These are phyloP conservation scores for Schizosaccharomyces octosporus DNA, from an alignment of 805 yeast genomes.

Conservation along the genomic window DNA sequence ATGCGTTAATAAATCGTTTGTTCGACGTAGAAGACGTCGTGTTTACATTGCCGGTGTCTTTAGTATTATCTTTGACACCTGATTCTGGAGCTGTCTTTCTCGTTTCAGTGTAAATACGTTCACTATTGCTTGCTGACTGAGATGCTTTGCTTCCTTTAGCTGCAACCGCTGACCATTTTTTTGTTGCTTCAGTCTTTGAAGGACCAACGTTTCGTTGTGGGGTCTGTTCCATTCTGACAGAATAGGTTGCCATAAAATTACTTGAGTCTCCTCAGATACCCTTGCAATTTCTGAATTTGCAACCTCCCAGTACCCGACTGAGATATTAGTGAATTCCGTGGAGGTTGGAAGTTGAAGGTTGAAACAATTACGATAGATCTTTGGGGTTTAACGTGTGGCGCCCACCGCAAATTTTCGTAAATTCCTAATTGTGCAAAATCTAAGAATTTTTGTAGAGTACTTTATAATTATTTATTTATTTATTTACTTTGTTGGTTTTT, in stretches of 20 bases:
- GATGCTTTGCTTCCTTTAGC: not conserved
- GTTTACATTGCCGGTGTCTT: not conserved
- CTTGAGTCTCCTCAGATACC: not conserved
- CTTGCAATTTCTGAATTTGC: not conserved
- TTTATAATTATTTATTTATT: too few species aligned
- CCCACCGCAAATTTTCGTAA: too few species aligned
- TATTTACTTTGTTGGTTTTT: too few species aligned
- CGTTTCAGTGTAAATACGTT: not conserved
- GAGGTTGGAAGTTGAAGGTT: not conserved
- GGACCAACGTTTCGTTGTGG: not conserved
- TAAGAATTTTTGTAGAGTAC: too few species aligned
- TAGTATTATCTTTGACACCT: not conserved
- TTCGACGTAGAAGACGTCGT: not conserved
- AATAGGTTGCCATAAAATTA: not conserved
- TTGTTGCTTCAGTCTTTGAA: not conserved
- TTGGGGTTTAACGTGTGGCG: not conserved
- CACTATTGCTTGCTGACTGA: not conserved
- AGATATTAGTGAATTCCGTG: not conserved
- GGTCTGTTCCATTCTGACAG: not conserved
- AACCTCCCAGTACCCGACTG: slow-evolving; percentile 1
- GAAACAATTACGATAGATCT: not conserved
- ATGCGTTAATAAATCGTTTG: not conserved
- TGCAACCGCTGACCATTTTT: not conserved
- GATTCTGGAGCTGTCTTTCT: not conserved
- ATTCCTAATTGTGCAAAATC: too few species aligned